phyloP scores from a whole-genome alignment of 2,329 filamentous ascomycete genomes.

The Bertia moriformis region DNA sequence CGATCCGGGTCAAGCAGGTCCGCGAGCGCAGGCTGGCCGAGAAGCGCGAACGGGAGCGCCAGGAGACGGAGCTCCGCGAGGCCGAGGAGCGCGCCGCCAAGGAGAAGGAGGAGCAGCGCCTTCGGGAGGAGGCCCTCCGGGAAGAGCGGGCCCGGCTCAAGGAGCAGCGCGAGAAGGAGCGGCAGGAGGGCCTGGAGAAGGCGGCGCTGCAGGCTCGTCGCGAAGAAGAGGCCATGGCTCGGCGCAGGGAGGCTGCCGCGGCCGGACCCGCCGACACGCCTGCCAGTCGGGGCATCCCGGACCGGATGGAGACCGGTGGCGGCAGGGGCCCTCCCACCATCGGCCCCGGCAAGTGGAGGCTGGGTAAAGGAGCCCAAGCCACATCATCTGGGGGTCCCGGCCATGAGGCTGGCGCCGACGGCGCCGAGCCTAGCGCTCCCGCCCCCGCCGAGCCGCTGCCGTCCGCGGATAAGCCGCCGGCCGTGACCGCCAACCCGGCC shows the following conservation, averaged over 20 bases:
- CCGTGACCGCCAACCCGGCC: too few species aligned
- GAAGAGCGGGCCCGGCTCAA: slow-evolving; percentile 52
- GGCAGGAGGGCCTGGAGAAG: slow-evolving; percentile 53
- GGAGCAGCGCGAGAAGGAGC: slow-evolving; percentile 51
- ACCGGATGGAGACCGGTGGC: slow-evolving; percentile 23
- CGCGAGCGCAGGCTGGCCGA: slow-evolving; percentile 72
- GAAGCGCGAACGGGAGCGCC: slow-evolving; percentile 71
- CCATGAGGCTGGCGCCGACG: too few species aligned
- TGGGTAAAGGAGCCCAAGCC: too few species aligned
- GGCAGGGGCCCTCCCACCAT: too few species aligned
- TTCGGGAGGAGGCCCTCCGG: slow-evolving; percentile 66
- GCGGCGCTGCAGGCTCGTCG: slow-evolving; percentile 61
- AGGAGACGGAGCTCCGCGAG: slow-evolving; percentile 63
- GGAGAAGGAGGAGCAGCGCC: slow-evolving; percentile 76
- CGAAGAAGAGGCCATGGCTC: slow-evolving; percentile 76
- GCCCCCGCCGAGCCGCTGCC: too few species aligned
- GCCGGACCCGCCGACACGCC: slow-evolving; percentile 18
- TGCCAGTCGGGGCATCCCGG: slow-evolving; percentile 21
- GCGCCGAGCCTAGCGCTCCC: too few species aligned
- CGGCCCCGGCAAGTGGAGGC: too few species aligned
- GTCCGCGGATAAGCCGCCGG: too few species aligned
- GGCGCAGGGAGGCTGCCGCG: slow-evolving; percentile 53
- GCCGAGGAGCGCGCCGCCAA: slow-evolving; percentile 68
- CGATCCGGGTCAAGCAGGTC: slow-evolving; percentile 72
- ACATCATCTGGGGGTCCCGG: too few species aligned